Percentiles rank a stretch among this genome's conserved stretches.
Evolutionary conservation across 306 rosid species (phyloP).

Genomic region (Morella rubra): DNA sequence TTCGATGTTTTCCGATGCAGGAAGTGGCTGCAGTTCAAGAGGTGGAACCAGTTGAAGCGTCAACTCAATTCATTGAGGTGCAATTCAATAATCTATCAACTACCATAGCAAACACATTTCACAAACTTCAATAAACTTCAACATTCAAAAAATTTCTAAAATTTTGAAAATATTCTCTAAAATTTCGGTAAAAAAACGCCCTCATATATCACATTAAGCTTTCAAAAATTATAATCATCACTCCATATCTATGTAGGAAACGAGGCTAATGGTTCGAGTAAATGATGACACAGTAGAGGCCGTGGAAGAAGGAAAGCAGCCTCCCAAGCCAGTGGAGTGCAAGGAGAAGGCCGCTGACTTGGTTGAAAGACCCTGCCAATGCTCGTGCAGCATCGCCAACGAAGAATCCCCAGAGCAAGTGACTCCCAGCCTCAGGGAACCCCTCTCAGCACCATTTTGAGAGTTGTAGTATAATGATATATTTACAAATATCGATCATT

Average conservation of each 20-base stretch:
- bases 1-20: slow-evolving; percentile 35
- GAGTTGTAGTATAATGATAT: not conserved
- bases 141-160: too few relatives aligned
- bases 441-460: slow-evolving; percentile 89
- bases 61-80: slow-evolving; percentile 59
- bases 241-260: slow-evolving; percentile 33
- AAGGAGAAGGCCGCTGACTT: slow-evolving; percentile 22
- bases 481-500: not conserved
- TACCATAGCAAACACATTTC: too few relatives aligned
- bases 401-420: slow-evolving; percentile 22
- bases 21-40: slow-evolving; percentile 73
- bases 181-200: too few relatives aligned
- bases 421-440: slow-evolving; percentile 30
- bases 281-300: slow-evolving; percentile 17
- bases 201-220: too few relatives aligned
- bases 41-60: slow-evolving; percentile 57
- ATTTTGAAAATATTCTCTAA: too few relatives aligned
- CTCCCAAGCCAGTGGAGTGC: slow-evolving; percentile 20
- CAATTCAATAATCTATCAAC: not conserved
- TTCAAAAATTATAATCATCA: too few relatives aligned
- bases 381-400: slow-evolving; percentile 25
- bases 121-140: too few relatives aligned
- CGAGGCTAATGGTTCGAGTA: slow-evolving; percentile 11
- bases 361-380: slow-evolving; percentile 36
- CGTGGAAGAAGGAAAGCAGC: not conserved